Conservation (phyloP, 164 flowering plant genomes). For the Berberis thunbergii region DNA sequence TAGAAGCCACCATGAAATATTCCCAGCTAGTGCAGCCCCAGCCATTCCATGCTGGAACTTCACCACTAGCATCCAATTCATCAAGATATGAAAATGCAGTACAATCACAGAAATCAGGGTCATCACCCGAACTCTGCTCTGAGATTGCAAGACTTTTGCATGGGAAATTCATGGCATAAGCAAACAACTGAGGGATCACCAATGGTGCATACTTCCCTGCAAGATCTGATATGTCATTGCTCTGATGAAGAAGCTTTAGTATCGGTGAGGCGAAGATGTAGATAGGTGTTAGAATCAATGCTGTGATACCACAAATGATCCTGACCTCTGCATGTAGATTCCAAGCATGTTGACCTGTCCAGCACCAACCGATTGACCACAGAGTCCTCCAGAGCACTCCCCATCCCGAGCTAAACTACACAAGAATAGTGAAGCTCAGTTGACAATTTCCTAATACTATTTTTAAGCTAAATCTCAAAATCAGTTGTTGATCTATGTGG, state of each 20-base stretch:
- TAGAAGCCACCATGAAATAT: conserved; percentile 35
- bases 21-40: conserved; percentile 42
- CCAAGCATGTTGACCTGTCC: conserved; percentile 43
- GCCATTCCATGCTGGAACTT: conserved; percentile 29
- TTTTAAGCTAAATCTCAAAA: not conserved
- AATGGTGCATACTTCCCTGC: conserved; percentile 34
- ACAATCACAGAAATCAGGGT: conserved; percentile 23
- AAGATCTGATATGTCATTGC: conserved; percentile 25
- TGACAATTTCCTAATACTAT: not conserved
- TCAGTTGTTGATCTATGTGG: not conserved
- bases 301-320: conserved; percentile 28
- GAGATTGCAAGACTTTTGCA: conserved; percentile 47
- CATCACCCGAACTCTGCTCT: conserved; percentile 39
- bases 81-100: conserved; percentile 25
- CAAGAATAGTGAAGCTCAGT: not conserved
- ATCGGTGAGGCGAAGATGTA: conserved; percentile 39
- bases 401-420: conserved; percentile 12
- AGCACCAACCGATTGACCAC: conserved; percentile 55
- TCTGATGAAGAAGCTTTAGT: conserved; percentile 32
- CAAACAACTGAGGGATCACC: conserved; percentile 44
- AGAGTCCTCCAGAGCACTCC: conserved; percentile 44
- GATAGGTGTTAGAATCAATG: conserved; percentile 29
- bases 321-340: conserved; percentile 44
- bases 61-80: conserved; percentile 33
- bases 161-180: conserved; percentile 43